These are phyloP conservation scores for Ascocoryne sarcoides DNA, from an alignment of 2,329 filamentous ascomycete species.

Conservation along the genomic window DNA sequence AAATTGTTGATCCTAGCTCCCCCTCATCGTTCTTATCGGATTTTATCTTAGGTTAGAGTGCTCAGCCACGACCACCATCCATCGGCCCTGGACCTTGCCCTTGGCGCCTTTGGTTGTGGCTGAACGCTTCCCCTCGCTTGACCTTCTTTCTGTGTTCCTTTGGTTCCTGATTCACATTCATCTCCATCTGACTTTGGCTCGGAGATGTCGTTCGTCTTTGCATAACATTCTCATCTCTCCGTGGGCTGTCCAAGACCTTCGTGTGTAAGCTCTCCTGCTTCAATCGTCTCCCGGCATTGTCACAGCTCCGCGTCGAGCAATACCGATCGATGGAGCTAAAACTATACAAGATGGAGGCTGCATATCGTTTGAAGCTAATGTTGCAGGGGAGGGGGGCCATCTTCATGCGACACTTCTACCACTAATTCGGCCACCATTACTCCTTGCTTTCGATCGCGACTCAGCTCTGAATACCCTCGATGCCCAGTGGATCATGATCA, in stretches of 20 bases:
- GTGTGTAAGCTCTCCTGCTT: too few relatives aligned
- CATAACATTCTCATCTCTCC: too few relatives aligned
- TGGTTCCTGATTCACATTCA: background rate
- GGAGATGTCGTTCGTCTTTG: too few relatives aligned
- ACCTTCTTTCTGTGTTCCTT: conserved; percentile 3
- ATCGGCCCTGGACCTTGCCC: background rate
- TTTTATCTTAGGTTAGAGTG: conserved; percentile 26
- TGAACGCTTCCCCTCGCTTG: background rate
- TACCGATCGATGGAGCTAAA: conserved; percentile 1
- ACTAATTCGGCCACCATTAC: conserved; percentile 8
- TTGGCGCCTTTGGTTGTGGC: background rate
- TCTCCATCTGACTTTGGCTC: too few relatives aligned
- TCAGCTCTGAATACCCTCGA: conserved; percentile 5
- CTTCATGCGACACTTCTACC: conserved; percentile 14
- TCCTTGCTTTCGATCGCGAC: conserved; percentile 1
- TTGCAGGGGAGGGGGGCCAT: conserved; percentile 5
- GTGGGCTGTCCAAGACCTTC: too few relatives aligned
- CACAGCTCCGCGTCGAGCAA: too few relatives aligned
- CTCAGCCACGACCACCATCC: conserved; percentile 3
- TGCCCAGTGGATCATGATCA: conserved; percentile 20
- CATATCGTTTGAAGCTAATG: conserved; percentile 1
- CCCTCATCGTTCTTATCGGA: conserved; percentile 14
- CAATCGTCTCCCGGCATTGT: too few relatives aligned
- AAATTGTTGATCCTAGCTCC: conserved; percentile 3
- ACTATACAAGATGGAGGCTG: background rate